phyloP scores from a whole-genome alignment of 805 yeast genomes.

The Brettanomyces sp. region DNA sequence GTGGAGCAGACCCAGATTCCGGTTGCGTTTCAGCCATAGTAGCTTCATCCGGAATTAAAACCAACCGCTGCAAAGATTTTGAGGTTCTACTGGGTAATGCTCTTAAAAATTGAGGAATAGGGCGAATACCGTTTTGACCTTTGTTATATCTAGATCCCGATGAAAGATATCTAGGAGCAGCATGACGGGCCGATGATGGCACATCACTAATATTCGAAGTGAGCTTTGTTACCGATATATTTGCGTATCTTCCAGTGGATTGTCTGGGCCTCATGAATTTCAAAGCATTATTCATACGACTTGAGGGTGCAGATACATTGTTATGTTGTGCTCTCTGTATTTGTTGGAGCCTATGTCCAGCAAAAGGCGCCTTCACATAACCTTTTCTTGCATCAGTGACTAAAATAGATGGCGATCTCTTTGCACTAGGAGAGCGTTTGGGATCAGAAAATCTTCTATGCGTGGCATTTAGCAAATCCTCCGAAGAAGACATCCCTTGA shows the following conservation, averaged over 20 bases:
- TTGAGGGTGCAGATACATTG: constrained; percentile 8
- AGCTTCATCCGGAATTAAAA: constrained; percentile 65
- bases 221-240: constrained; percentile 73
- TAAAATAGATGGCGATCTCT: constrained; percentile 84
- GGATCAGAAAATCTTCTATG: neutral
- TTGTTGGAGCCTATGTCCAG: constrained; percentile 41
- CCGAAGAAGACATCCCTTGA: neutral
- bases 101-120: constrained; percentile 38
- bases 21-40: constrained; percentile 4
- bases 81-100: constrained; percentile 68
- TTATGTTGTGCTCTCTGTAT: constrained; percentile 10
- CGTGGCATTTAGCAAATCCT: neutral
- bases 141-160: neutral
- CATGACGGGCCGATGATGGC: constrained; percentile 57
- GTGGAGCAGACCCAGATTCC: constrained; percentile 4
- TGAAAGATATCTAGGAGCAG: constrained; percentile 14
- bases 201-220: constrained; percentile 75
- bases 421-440: constrained; percentile 39
- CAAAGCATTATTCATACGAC: constrained; percentile 5
- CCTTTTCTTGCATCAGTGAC: constrained; percentile 79
- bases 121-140: constrained; percentile 1
- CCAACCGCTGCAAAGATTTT: constrained; percentile 77
- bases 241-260: constrained; percentile 43
- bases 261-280: constrained; percentile 9
- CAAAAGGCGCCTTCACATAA: constrained; percentile 62